These are phyloP conservation scores for Allomyces javanicus DNA, from an alignment of 192 early-diverging fungal species.

Conservation along the genomic window DNA sequence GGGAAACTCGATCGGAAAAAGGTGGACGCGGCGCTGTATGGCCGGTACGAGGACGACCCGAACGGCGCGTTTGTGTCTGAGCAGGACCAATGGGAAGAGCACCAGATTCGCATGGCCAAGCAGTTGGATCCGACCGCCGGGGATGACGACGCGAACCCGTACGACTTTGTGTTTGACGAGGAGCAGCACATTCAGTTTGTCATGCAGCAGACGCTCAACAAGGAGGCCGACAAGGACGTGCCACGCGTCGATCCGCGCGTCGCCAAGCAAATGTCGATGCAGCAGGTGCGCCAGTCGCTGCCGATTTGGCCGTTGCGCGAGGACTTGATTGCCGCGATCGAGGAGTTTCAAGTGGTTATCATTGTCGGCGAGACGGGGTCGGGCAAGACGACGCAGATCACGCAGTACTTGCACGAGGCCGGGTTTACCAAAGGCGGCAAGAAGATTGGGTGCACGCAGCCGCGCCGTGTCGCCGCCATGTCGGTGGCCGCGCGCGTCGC, in stretches of 20 bases:
- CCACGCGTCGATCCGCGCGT: constrained; percentile 24
- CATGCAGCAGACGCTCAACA: constrained; percentile 41
- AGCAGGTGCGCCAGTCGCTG: constrained; percentile 52
- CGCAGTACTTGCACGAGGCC: constrained; percentile 89
- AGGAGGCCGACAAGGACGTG: constrained; percentile 26
- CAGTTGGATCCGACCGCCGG: constrained; percentile 13
- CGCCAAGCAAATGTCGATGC: constrained; percentile 31
- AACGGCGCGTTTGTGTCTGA: constrained; percentile 51
- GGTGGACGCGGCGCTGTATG: constrained; percentile 68
- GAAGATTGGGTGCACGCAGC: constrained; percentile 92
- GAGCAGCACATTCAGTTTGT: constrained; percentile 75
- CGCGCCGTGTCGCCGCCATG: constrained; percentile 95
- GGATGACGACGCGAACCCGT: constrained; percentile 41
- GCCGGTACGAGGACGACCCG: constrained; percentile 66
- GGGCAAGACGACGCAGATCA: constrained; percentile 96
- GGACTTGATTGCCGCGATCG: constrained; percentile 61
- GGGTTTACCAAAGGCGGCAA: constrained; percentile 76
- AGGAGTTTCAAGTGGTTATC: constrained; percentile 69
- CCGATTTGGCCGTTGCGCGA: constrained; percentile 80
- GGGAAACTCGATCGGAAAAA: constrained; percentile 93
- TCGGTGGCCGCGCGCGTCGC: constrained; percentile 90
- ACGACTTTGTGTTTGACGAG: constrained; percentile 89
- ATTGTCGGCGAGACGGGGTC: constrained; percentile 96
- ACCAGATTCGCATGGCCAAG: constrained; percentile 47
- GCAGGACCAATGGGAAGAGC: constrained; percentile 83